phyloP scores from a whole-genome alignment of 2,329 filamentous ascomycete genomes.

The Cadophora sp. region DNA sequence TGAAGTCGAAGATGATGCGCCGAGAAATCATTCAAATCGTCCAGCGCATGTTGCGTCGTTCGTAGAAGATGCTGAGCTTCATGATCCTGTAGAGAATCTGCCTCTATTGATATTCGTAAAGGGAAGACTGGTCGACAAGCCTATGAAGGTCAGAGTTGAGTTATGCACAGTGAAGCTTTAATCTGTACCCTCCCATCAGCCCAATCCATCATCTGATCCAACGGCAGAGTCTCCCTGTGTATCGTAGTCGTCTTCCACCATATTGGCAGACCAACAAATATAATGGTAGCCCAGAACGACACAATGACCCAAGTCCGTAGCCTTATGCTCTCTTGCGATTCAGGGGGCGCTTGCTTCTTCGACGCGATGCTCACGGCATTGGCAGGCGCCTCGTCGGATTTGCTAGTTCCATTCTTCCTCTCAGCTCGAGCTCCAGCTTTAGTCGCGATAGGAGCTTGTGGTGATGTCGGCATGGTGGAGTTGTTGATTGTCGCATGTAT shows the following conservation, averaged over 20 bases:
- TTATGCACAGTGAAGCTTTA: not conserved
- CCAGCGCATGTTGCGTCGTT: constrained; percentile 84
- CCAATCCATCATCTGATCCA: constrained; percentile 90
- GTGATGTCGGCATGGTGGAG: constrained; percentile 35
- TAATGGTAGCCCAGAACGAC: constrained; percentile 89
- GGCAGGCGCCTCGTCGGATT: constrained; percentile 30
- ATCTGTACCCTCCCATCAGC: constrained; percentile 79
- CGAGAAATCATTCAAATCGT: constrained; percentile 86
- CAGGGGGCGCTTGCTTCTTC: constrained; percentile 67
- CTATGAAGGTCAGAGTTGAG: constrained; percentile 53
- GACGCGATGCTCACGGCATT: constrained; percentile 38
- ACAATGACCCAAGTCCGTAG: constrained; percentile 78
- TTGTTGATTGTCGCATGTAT: constrained; percentile 27
- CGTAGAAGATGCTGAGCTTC: constrained; percentile 78
- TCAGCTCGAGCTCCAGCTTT: constrained; percentile 19
- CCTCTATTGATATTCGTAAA: constrained; percentile 79
- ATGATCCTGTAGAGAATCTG: constrained; percentile 66
- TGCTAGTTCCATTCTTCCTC: constrained; percentile 13
- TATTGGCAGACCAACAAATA: constrained; percentile 85
- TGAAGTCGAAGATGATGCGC: constrained; percentile 82
- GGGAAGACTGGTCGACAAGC: constrained; percentile 89
- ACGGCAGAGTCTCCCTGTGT: constrained; percentile 82
- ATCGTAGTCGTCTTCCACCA: constrained; percentile 97
- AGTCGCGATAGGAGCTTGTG: constrained; percentile 27
- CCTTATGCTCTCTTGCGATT: constrained; percentile 72